These are phyloP conservation scores for Stachybotrys echinatus DNA, from an alignment of 2,329 filamentous ascomycete genomes.

Conservation along the genomic window DNA sequence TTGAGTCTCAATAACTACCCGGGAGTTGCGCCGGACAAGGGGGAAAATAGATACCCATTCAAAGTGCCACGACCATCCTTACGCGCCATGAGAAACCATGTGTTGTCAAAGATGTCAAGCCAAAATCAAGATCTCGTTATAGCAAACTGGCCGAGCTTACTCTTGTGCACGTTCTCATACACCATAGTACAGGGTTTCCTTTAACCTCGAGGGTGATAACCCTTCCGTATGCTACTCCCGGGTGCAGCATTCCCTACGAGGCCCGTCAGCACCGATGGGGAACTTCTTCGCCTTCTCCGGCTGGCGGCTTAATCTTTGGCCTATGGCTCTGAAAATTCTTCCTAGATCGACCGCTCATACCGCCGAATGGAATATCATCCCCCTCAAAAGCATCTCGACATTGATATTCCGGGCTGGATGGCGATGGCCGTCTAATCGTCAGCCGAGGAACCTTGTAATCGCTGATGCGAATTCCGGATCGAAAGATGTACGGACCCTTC, in stretches of 20 bases:
- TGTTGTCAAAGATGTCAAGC: too few species aligned
- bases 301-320: not conserved
- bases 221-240: too few species aligned
- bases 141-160: too few species aligned
- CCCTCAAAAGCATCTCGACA: constrained; percentile 24
- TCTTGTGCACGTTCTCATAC: too few species aligned
- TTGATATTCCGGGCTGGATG: constrained; percentile 14
- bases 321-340: not conserved
- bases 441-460: constrained; percentile 18
- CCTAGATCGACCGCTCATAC: not conserved
- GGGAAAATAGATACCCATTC: not conserved
- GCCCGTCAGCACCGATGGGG: too few species aligned
- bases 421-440: not conserved
- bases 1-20: not conserved
- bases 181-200: too few species aligned
- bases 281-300: too few species aligned
- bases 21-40: not conserved
- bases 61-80: not conserved
- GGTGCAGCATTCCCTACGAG: too few species aligned
- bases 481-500: constrained; percentile 19
- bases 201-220: too few species aligned
- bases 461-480: constrained; percentile 20
- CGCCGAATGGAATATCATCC: not conserved
- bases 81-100: not conserved
- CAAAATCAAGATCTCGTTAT: too few species aligned